Percentiles rank a stretch among this genome's conserved stretches.
These are phyloP conservation scores for Dothiorella sarmentorum DNA, from an alignment of 2,329 filamentous ascomycete species.

Conservation along the genomic window DNA sequence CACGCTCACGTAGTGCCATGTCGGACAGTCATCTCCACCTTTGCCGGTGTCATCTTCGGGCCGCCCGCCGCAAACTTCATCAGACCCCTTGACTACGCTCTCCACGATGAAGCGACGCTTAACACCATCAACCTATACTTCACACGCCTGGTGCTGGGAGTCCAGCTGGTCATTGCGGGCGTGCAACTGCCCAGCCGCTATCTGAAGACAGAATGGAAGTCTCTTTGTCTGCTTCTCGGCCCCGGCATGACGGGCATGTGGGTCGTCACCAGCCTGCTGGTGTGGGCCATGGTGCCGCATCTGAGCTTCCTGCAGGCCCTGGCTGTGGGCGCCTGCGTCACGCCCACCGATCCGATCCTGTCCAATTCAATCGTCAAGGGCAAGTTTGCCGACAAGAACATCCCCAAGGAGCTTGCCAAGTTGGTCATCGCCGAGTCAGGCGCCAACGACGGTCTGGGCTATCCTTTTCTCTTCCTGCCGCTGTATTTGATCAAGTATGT, in stretches of 20 bases:
- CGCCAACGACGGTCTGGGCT: constrained; percentile 84
- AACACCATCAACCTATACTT: constrained; percentile 78
- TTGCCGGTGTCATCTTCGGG: constrained; percentile 75
- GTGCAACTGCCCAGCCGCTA: constrained; percentile 85
- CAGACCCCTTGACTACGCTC: constrained; percentile 68
- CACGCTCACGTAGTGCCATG: background rate
- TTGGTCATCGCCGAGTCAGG: constrained; percentile 68
- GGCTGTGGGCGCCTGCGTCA: constrained; percentile 80
- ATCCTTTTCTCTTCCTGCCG: constrained; percentile 82
- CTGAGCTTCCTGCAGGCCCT: constrained; percentile 74
- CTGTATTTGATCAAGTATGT: constrained; percentile 79
- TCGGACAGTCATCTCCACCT: constrained; percentile 71
- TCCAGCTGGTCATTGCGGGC: constrained; percentile 85
- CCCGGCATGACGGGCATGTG: constrained; percentile 87
- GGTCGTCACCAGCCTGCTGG: constrained; percentile 71
- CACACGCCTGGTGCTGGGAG: constrained; percentile 79
- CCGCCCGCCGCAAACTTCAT: constrained; percentile 75
- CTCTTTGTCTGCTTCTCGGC: constrained; percentile 70
- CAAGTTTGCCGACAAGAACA: constrained; percentile 87
- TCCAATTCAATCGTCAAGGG: constrained; percentile 91
- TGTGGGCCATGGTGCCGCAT: constrained; percentile 72
- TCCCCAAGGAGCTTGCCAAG: constrained; percentile 75
- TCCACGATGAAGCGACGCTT: constrained; percentile 53
- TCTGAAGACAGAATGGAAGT: constrained; percentile 72
- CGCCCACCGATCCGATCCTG: constrained; percentile 83